Evolutionary conservation across 2,329 filamentous ascomycete genomes (phyloP).

Genomic region (Blumeria hordei): DNA sequence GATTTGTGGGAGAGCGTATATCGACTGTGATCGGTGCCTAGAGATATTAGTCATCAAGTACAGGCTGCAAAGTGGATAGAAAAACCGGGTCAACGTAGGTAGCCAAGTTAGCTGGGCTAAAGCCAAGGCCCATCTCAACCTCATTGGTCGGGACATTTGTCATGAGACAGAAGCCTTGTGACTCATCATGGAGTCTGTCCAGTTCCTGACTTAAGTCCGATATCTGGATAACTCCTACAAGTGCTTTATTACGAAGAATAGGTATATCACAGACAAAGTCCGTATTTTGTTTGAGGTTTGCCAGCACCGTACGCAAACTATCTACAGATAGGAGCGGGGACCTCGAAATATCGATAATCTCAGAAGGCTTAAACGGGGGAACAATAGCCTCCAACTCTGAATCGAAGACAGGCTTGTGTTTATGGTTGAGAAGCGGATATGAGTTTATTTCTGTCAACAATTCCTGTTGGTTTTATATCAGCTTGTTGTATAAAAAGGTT

Average conservation of each 20-base stretch:
- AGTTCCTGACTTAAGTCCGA: conserved; percentile 85
- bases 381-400: conserved; percentile 73
- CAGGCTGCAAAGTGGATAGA: background rate
- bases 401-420: conserved; percentile 76
- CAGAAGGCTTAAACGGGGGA: conserved; percentile 45
- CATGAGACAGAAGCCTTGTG: conserved; percentile 60
- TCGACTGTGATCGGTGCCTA: conserved; percentile 63
- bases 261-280: conserved; percentile 84
- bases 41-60: background rate
- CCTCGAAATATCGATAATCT: conserved; percentile 68
- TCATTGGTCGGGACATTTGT: conserved; percentile 38
- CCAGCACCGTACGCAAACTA: conserved; percentile 57
- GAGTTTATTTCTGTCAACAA: conserved; percentile 90
- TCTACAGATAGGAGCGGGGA: conserved; percentile 59
- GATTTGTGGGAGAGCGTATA: conserved; percentile 70
- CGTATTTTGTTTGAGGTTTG: conserved; percentile 58
- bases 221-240: conserved; percentile 79
- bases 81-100: conserved; percentile 68
- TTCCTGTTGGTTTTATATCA: conserved; percentile 31
- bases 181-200: conserved; percentile 59
- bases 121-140: conserved; percentile 20
- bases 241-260: conserved; percentile 51
- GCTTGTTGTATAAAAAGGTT: background rate
- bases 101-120: conserved; percentile 63
- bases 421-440: conserved; percentile 94